These are phyloP conservation scores for Vitis hybrid DNA, from an alignment of 177 flowering plant genomes.

Conservation along the genomic window DNA sequence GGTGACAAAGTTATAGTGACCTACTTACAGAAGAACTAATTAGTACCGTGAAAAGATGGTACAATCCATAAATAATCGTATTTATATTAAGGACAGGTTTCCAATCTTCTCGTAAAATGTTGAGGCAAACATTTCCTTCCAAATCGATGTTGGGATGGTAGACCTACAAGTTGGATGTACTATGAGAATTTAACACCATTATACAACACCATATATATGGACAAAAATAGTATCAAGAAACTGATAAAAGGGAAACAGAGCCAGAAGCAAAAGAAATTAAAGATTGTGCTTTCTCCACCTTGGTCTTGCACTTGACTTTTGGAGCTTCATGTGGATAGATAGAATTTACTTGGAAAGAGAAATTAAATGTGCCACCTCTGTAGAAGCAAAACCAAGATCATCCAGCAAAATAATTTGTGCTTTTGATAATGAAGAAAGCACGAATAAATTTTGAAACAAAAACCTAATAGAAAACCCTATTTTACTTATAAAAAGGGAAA, in stretches of 20 bases:
- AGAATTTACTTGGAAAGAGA: conserved; percentile 65
- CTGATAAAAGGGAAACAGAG: not conserved
- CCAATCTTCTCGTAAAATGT: conserved; percentile 78
- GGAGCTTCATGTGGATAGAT: conserved; percentile 77
- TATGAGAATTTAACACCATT: not conserved
- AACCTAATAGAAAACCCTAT: not conserved
- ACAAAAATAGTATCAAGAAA: not conserved
- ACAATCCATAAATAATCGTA: conserved; percentile 65
- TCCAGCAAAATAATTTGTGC: not conserved
- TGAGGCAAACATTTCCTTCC: conserved; percentile 77
- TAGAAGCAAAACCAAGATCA: not conserved
- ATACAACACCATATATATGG: not conserved
- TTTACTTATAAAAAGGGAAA: no score
- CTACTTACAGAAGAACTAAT: not conserved
- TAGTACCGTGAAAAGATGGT: conserved; percentile 71
- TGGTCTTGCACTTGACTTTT: conserved; percentile 81
- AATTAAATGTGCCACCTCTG: conserved; percentile 65
- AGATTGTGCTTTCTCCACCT: conserved; percentile 34
- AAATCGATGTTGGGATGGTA: conserved; percentile 79
- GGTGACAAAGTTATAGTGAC: not conserved
- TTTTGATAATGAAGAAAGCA: no score
- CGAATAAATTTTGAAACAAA: not conserved
- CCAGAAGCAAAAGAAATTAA: no score
- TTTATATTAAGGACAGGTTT: conserved; percentile 73
- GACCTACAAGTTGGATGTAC: conserved; percentile 35